A percentile compares a stretch with the other conserved stretches of the same genome.
phyloP scores from a whole-genome alignment of 768 basidiomycete species.

The Agaricus blazei region DNA sequence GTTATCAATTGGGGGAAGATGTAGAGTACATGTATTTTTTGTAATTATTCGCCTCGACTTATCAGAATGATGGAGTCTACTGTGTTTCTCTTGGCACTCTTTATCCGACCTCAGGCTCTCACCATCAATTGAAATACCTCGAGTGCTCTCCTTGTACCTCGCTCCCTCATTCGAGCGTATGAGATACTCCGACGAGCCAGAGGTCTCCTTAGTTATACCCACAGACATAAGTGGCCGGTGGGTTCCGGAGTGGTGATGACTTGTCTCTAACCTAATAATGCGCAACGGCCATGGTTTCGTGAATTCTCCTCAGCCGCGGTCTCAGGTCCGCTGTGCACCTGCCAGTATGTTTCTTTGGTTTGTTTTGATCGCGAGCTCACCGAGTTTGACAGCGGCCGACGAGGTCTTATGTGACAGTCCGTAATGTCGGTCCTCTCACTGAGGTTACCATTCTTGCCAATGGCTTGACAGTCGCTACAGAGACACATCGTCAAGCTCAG shows the following conservation, averaged over 20 bases:
- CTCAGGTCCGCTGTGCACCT: constrained; percentile 35
- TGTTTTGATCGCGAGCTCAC: neutral
- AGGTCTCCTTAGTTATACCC: no score
- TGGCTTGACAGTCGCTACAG: constrained; percentile 93
- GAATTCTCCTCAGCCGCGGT: constrained; percentile 39
- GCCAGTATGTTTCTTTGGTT: constrained; percentile 23
- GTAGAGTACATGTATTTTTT: no score
- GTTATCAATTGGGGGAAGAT: no score
- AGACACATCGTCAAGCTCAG: constrained; percentile 83
- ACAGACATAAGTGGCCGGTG: no score
- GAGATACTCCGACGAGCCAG: constrained; percentile 23
- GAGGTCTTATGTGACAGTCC: constrained; percentile 73
- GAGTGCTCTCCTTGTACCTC: constrained; percentile 39
- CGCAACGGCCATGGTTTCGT: constrained; percentile 28
- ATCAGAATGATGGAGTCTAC: constrained; percentile 37
- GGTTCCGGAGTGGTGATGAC: no score
- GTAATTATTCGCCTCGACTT: neutral
- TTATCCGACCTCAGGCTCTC: constrained; percentile 26
- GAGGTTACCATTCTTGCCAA: constrained; percentile 91
- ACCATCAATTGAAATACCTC: constrained; percentile 35
- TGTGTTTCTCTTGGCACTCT: constrained; percentile 31
- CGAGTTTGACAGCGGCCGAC: constrained; percentile 37
- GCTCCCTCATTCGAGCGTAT: constrained; percentile 45
- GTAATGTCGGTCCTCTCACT: constrained; percentile 70
- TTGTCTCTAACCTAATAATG: no score